These are phyloP conservation scores for Parsonsia alboflavescens DNA, from an alignment of 257 asterid species.

Conservation along the genomic window DNA sequence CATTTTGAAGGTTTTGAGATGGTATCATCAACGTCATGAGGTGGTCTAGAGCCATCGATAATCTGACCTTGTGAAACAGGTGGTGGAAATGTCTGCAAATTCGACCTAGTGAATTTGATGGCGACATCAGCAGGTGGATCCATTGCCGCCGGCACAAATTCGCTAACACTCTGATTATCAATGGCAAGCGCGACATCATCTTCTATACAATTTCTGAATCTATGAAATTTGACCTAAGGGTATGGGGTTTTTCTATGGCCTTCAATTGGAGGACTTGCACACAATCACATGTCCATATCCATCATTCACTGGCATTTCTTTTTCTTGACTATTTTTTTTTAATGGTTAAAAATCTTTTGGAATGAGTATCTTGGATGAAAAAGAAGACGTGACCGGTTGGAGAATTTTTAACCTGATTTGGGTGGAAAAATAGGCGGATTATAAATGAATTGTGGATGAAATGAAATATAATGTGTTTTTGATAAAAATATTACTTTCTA, in stretches of 20 bases:
- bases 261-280: conserved; percentile 14
- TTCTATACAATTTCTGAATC: not conserved
- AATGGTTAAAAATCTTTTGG: too few species aligned
- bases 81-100: conserved; percentile 94
- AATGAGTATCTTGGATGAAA: too few species aligned
- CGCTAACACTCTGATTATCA: conserved; percentile 70
- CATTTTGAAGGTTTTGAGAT: conserved; percentile 69
- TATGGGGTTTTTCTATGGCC: not conserved
- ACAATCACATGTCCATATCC: conserved; percentile 25
- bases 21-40: conserved; percentile 94
- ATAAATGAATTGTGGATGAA: too few species aligned
- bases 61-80: conserved; percentile 79
- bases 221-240: not conserved
- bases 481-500: too few species aligned
- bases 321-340: not conserved
- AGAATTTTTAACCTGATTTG: too few species aligned
- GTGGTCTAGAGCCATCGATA: conserved; percentile 73
- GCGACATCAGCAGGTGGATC: conserved; percentile 69
- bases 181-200: conserved; percentile 90
- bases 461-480: too few species aligned
- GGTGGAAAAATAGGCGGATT: too few species aligned
- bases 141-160: conserved; percentile 91
- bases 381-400: too few species aligned
- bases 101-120: conserved; percentile 80
- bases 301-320: not conserved